phyloP scores from a whole-genome alignment of 805 yeast species.

The Kodamaea nitidulidarum region DNA sequence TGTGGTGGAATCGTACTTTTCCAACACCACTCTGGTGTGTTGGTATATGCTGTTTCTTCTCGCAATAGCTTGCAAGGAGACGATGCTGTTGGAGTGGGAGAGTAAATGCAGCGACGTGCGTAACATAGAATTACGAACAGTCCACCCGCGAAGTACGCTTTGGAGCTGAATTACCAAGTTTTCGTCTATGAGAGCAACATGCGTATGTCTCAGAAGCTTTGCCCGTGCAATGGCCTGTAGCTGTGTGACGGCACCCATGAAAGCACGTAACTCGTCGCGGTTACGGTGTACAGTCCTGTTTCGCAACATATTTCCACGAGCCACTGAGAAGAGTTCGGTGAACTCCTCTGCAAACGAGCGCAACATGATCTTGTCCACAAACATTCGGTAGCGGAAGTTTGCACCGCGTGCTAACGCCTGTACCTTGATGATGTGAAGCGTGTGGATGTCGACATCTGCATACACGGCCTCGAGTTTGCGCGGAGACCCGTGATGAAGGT shows the following conservation, averaged over 20 bases:
- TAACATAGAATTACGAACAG: slow-evolving; percentile 20
- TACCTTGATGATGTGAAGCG: slow-evolving; percentile 40
- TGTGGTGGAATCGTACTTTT: slow-evolving; percentile 12
- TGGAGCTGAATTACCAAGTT: slow-evolving; percentile 33
- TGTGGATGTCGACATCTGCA: slow-evolving; percentile 7
- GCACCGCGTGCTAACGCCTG: slow-evolving; percentile 75
- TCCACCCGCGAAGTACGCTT: slow-evolving; percentile 39
- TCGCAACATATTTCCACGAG: slow-evolving; percentile 46
- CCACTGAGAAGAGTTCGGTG: slow-evolving; percentile 43
- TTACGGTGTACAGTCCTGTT: slow-evolving; percentile 29
- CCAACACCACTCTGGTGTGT: slow-evolving; percentile 20
- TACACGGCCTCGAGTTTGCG: slow-evolving; percentile 1
- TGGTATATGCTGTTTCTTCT: slow-evolving; percentile 20
- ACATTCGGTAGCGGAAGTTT: slow-evolving; percentile 56
- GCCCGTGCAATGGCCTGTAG: slow-evolving; percentile 40
- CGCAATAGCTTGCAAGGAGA: slow-evolving; percentile 31
- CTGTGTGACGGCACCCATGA: slow-evolving; percentile 28
- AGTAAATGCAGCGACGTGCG: background rate
- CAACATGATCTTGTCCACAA: slow-evolving; percentile 59
- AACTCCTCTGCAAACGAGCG: slow-evolving; percentile 53
- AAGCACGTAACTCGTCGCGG: slow-evolving; percentile 29
- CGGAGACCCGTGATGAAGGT: background rate
- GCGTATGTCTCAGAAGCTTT: slow-evolving; percentile 14
- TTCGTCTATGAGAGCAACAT: slow-evolving; percentile 1
- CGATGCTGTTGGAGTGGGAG: slow-evolving; percentile 10